Evolutionary conservation across 2,329 filamentous ascomycete species (phyloP), one percentile per base, ranked within the genome.

Genomic region (Paraphoma sp.): DNA sequence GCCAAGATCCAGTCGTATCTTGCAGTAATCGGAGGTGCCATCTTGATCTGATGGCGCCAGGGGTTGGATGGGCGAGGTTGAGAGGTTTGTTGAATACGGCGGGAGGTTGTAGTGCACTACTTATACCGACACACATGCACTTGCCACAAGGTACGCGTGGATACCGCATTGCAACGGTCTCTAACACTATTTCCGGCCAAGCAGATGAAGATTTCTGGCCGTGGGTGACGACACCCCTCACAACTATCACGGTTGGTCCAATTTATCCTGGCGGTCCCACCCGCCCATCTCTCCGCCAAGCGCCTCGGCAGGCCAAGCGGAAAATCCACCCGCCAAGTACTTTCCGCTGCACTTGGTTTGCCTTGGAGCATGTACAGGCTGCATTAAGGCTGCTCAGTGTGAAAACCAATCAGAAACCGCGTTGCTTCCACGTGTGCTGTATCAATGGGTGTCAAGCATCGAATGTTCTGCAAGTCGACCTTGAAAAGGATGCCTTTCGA

Each of bases 1-100:
- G 76, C 77, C 31, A 79, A 68, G 49, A 79, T 78, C 76, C 76
- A 79, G 51, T 77, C 73, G 54, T 78, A 79, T 51, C 65, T 66
- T 18, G 63, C 68, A 33, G 68, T 71, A 17, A 61, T 54, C 33
- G 64, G 46, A 50, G 66, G 55, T 42, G 63, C 47, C 66, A 68
- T 68, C 28, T 38, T 42, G 33, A 36, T 23, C 23, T 23, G 23
- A 23, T 23, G 23, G 23, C 23, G 23, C 23, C 23, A 23, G 23
- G 23, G 23, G 31, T 45, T 45, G 46, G 31, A 16, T 43, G 41
- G 41, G n/a, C n/a, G n/a, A n/a, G n/a, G n/a, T n/a, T n/a, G n/a
- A 12, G 17, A 43, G 41, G 41, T 40, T 53, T n/a, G 45, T 51
- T 56, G 51, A 44, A 11, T 38, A 23, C n/a, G 23, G 29, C 18